These are phyloP conservation scores for Colletotrichum sp. DNA, from an alignment of 2,329 filamentous ascomycete genomes.

Conservation along the genomic window DNA sequence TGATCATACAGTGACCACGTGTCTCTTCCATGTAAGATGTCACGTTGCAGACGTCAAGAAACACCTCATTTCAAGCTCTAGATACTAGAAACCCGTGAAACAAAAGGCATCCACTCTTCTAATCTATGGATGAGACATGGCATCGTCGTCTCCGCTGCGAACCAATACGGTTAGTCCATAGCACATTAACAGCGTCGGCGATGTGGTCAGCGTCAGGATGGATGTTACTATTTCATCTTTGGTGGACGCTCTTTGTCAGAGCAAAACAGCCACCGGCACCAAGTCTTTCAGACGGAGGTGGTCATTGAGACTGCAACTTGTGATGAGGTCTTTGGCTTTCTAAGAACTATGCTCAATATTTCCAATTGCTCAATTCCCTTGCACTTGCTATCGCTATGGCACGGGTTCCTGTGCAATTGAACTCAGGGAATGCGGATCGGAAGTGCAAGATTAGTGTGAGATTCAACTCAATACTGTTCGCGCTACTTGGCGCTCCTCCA, in stretches of 20 bases:
- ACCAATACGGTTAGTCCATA: not conserved
- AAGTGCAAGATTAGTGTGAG: not conserved
- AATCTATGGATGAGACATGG: not conserved
- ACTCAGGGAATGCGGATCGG: not conserved
- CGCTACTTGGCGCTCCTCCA: not conserved
- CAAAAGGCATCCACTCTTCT: too few relatives aligned
- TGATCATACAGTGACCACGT: not conserved
- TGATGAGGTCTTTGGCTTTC: not conserved
- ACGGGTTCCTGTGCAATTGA: not conserved
- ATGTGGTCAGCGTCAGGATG: not conserved
- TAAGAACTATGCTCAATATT: not conserved
- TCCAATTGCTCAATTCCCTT: not conserved
- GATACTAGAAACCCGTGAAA: not conserved
- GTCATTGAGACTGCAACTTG: not conserved
- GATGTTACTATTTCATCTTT: not conserved
- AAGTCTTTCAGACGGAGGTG: not conserved
- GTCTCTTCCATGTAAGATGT: not conserved
- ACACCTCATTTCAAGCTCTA: not conserved
- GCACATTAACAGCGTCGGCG: not conserved
- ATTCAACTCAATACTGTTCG: not conserved
- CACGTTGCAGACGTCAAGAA: accelerated
- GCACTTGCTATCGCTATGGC: accelerated
- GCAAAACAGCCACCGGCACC: not conserved
- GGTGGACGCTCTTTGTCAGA: not conserved
- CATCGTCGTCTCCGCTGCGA: not conserved